Evolutionary conservation across 2,329 filamentous ascomycete genomes (phyloP).

Genomic region (Zymoseptoria ardabiliae): DNA sequence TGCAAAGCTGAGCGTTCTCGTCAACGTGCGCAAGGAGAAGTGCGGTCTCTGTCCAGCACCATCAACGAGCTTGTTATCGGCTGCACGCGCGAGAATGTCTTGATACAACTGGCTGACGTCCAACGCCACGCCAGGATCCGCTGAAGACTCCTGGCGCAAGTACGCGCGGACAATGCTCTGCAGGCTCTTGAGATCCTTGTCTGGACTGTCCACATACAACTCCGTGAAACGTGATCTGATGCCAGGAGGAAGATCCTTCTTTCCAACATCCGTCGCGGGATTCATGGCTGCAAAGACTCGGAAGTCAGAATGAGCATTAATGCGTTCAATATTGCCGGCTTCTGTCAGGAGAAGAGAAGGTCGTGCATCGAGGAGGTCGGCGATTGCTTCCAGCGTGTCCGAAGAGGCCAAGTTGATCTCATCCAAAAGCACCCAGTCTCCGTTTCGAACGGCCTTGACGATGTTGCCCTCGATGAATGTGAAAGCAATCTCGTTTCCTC

Average conservation of each 20-base stretch:
- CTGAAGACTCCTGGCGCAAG: constrained; percentile 59
- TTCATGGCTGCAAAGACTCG: constrained; percentile 99
- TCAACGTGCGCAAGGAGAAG: constrained; percentile 91
- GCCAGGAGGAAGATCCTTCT: constrained; percentile 83
- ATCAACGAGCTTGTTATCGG: constrained; percentile 80
- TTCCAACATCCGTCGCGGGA: constrained; percentile 92
- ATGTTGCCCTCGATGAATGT: constrained; percentile 95
- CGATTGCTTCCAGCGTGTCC: constrained; percentile 89
- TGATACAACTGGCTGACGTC: constrained; percentile 85
- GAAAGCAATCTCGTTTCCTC: constrained; percentile 76
- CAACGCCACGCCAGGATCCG: constrained; percentile 64
- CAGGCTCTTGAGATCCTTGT: constrained; percentile 78
- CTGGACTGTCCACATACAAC: constrained; percentile 85
- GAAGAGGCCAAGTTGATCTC: constrained; percentile 95
- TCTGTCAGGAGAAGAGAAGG: constrained; percentile 88
- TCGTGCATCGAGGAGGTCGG: constrained; percentile 70
- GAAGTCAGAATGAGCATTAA: constrained; percentile 85
- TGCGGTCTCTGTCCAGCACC: constrained; percentile 93
- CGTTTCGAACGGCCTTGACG: constrained; percentile 89
- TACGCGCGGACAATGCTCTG: constrained; percentile 84
- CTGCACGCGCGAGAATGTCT: constrained; percentile 72
- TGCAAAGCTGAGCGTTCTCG: constrained; percentile 81
- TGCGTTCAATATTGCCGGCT: constrained; percentile 83
- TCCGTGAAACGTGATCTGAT: constrained; percentile 91
- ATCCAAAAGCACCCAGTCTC: constrained; percentile 93